A percentile compares a stretch with the other conserved stretches of the same genome.
phyloP scores from a whole-genome alignment of 306 rosid species.

The Quercus dentata region DNA sequence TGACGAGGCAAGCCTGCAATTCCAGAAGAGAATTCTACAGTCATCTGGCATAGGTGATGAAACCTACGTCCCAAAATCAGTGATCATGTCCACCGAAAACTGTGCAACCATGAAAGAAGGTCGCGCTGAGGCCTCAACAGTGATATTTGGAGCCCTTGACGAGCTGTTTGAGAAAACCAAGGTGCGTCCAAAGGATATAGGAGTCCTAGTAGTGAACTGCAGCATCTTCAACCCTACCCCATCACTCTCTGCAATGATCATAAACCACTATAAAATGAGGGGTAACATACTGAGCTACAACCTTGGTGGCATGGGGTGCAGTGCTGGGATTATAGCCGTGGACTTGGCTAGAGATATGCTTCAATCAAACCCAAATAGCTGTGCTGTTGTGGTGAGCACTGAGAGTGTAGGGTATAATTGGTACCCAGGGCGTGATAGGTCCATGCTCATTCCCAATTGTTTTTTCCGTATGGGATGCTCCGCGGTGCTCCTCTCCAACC shows the following conservation, averaged over 20 bases:
- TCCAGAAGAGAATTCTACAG: slow-evolving; percentile 60
- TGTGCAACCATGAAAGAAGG: slow-evolving; percentile 93
- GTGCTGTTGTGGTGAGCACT: slow-evolving; percentile 87
- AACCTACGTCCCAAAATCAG: slow-evolving; percentile 71
- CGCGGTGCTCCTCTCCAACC: slow-evolving; percentile 81
- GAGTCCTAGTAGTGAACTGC: slow-evolving; percentile 84
- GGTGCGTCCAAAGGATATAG: slow-evolving; percentile 78
- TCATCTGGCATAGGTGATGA: slow-evolving; percentile 93
- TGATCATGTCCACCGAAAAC: slow-evolving; percentile 48
- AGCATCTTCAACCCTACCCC: slow-evolving; percentile 98
- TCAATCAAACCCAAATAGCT: slow-evolving; percentile 74
- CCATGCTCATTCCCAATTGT: slow-evolving; percentile 88
- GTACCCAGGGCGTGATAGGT: slow-evolving; percentile 81
- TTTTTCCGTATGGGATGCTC: slow-evolving; percentile 98
- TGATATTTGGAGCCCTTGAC: slow-evolving; percentile 92
- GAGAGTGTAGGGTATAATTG: slow-evolving; percentile 88
- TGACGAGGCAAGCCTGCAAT: slow-evolving; percentile 60
- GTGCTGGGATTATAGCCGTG: slow-evolving; percentile 81
- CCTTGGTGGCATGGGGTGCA: slow-evolving; percentile 97
- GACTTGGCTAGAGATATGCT: slow-evolving; percentile 89
- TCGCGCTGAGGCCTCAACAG: slow-evolving; percentile 74
- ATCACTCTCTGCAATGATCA: slow-evolving; percentile 91
- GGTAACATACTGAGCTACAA: slow-evolving; percentile 91
- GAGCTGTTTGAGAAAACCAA: slow-evolving; percentile 83
- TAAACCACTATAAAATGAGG: slow-evolving; percentile 96